Base-by-base conservation (phyloP, 2,329 filamentous ascomycete species). In the Alternaria brassicicola region DNA sequence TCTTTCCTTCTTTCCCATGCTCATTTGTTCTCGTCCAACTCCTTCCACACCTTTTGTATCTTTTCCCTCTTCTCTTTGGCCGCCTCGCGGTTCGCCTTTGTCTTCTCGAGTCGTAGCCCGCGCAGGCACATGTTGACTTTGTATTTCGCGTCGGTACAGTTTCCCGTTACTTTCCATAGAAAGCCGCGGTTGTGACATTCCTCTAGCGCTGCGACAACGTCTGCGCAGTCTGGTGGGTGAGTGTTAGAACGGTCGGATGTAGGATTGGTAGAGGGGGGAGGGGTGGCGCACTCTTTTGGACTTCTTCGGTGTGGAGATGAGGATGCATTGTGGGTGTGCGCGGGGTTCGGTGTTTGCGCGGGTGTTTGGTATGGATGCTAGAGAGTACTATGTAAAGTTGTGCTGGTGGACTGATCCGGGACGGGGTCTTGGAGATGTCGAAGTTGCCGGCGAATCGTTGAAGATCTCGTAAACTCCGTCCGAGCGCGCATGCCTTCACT, bases 151-250 rank as follows among this genome's bases (percentile, higher is more conserved):
- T 89, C 85, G 78, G 92, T 98, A 85, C 95, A 99, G 83, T 90
- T 92, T 55, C 95, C 95, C 61, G 92, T 81, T 2, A 91, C 88
- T 79, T 97, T 97, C 86, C 91, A 93, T 57, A 99, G 80, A 80
- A 99, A 99, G 53, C 95, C 95, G 59, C 86, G 86, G 30, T 91
- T 90, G 76, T 99, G 95, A 81, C 95, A 99, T 82, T 97, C 92
- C 73, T 98, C 95, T 67, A 99, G 91, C 46, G 91, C 90, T 49
- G 84, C 89, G 88, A 98, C 97, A 77, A 99, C 87, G 68, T 96
- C 93, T 78, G 94, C 92, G 85, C 95, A 99, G 73, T 90, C 95
- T 99, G 15, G 4, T 33, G 57, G 42, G 46, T 62, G n/a, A 60
- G 61, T 28, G 35, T 58, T 53, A 55, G 60, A 36, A n/a, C 47